Evolutionary conservation across 768 basidiomycete genomes (phyloP), one percentile per base, ranked within the genome.

Genomic region (Leccinellum rugosiceps): DNA sequence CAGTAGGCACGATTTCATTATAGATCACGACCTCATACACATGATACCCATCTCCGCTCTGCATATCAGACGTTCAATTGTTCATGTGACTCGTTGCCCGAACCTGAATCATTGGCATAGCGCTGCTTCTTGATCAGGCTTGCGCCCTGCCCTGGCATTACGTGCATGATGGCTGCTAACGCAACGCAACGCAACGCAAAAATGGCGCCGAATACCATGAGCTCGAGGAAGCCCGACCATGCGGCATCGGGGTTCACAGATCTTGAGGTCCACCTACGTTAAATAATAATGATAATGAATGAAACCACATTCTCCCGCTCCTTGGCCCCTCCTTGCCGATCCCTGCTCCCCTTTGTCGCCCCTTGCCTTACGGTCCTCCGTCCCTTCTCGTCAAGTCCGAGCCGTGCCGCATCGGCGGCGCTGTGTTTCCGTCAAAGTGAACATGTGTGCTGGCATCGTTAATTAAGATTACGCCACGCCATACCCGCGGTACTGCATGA

Each of bases 171-270:
- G 41, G 41, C 41, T 43, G 41, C 41, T 43, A 43, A 38, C 38
- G 38, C 38, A 38, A 43, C 41, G 38, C 38, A 38, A 43, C 41
- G 41, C 41, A 43, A 19, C 10, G 41, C 41, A 13, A 43, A 43
- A 19, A 43, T 19, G 41, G 41, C 19, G 19, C 41, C 2, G 19
- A 43, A 8, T 41, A 58, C 50, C 56, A 58, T 48, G 41, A 49
- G 41, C 41, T 43, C 58, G 59, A 60, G 48, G 59, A 54, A 60
- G 58, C 38, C 19, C n/a, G 10, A 15, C n/a, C 41, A 43, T 19
- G 41, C 17, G 38, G 38, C 41, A 50, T 53, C 57, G 53, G 48
- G 51, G 50, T 19, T 13, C 30, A 26, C 11, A 52, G 51, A 52
- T 43, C 55, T 41, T 28, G 41, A 41, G 7, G 41, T 28, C 38